Percentiles rank a stretch among this genome's conserved stretches.
Evolutionary conservation across 2,329 filamentous ascomycete genomes (phyloP).

Genomic region (Aspergillus arachidicola): DNA sequence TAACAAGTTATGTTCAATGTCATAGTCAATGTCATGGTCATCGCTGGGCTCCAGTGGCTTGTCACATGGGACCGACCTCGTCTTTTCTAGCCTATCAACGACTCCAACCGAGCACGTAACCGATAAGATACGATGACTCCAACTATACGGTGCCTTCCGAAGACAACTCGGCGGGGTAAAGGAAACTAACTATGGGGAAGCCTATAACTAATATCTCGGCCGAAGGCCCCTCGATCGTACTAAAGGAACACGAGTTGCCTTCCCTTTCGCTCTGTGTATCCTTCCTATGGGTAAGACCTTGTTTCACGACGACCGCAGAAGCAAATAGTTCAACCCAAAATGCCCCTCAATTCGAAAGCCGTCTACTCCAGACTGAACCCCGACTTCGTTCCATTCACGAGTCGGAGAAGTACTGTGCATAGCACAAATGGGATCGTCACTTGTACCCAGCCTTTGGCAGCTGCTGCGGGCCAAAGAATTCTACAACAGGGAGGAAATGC

Average conservation of each 20-base stretch:
- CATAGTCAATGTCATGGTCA: not conserved
- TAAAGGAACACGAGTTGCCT: not conserved
- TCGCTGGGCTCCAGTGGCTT: not conserved
- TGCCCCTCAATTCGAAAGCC: slow-evolving; percentile 53
- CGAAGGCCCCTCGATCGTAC: not conserved
- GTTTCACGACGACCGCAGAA: not conserved
- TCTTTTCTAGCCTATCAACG: not conserved
- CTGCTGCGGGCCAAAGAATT: slow-evolving; percentile 81
- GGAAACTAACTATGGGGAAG: not conserved
- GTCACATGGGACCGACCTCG: not conserved
- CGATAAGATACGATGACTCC: not conserved
- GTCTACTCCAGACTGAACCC: slow-evolving; percentile 54
- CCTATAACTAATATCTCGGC: not conserved
- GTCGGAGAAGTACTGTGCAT: slow-evolving; percentile 87
- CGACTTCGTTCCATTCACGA: slow-evolving; percentile 53
- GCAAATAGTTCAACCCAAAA: slow-evolving; percentile 20
- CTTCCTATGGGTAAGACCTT: not conserved
- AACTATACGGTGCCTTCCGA: not conserved
- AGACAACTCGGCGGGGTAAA: not conserved
- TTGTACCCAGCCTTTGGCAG: slow-evolving; percentile 85
- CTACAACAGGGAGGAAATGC: slow-evolving; percentile 90
- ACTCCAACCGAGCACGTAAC: not conserved
- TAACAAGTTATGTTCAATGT: not conserved
- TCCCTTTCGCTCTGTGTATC: not conserved
- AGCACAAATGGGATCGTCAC: slow-evolving; percentile 90